Evolutionary conservation across 176 grass and related monocot species (phyloP), one percentile per base, ranked within the genome.

Genomic region (Carex littledalei): DNA sequence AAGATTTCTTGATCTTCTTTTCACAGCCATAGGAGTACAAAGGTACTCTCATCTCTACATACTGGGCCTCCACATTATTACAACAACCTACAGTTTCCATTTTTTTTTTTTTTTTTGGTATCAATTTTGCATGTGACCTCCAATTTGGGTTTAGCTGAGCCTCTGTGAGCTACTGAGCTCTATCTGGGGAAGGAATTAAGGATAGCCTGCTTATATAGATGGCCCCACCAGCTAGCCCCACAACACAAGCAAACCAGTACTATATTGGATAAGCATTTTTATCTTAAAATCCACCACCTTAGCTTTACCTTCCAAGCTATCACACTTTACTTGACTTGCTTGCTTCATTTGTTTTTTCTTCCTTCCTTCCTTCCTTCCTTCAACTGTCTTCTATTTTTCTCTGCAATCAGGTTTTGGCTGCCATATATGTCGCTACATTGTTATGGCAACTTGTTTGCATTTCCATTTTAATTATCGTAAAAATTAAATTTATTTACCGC

Each of bases 31-130:
- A 87, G 18, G 85, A 87, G 57, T 90, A 90, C 60, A 90, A 73
- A 64, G 88, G 88, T 15, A 87, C 88, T 81, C 79, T 90, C 88
- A 90, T 84, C 75, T 90, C 88, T 50, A 87, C 88, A 16, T 56
- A 85, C 21, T 87, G 85, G 12, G 88, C 70, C 52, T 84, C 85
- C 70, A 90, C 88, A 54, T 80, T 84, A 73, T 84, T 86, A 0
- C 15, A 63, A n/a, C 50, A 80, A 2, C 81, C 72, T 37, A 73
- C 72, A 47, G 67, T 84, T 64, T 85, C 73, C 81, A 87, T 80
- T 67, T 78, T 78, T 10, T 43, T 8, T 69, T 81, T 63, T 80
- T 67, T 78, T 79, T 50, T 45, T 10, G 62, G 85, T 64, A 85
- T 74, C 81, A 20, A 79, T 37, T 62, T 63, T 61, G 9, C 12